Conservation (phyloP, 148 eudicot species). For the Talinum fruticosum region DNA sequence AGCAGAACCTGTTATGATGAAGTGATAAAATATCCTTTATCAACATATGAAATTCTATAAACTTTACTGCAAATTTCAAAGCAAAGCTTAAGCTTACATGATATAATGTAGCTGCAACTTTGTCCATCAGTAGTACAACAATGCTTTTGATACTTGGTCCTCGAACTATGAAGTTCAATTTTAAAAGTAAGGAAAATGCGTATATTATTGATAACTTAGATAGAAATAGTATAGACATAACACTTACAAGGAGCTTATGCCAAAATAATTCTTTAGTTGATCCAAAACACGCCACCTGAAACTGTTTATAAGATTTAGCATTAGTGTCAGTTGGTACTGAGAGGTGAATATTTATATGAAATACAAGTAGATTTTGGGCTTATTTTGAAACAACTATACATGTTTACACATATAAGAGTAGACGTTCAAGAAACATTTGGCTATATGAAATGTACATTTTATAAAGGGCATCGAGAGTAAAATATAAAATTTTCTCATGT, state of each 20-base stretch:
- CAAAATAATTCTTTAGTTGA: slow-evolving; percentile 24
- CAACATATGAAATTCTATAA: neutral
- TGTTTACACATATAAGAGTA: neutral
- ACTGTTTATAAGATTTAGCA: slow-evolving; percentile 19
- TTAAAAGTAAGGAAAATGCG: slow-evolving; percentile 7
- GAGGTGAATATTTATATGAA: too few species aligned
- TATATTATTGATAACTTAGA: neutral
- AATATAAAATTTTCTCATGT: too few species aligned
- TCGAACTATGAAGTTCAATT: slow-evolving; percentile 15
- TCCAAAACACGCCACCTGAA: slow-evolving; percentile 24
- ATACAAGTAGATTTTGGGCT: neutral
- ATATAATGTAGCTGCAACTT: slow-evolving; percentile 16
- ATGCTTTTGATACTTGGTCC: slow-evolving; percentile 18
- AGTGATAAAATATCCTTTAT: neutral
- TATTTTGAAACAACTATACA: neutral
- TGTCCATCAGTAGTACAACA: slow-evolving; percentile 21
- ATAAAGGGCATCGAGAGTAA: too few species aligned
- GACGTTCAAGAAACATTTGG: too few species aligned
- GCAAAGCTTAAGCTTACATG: slow-evolving; percentile 24
- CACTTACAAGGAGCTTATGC: slow-evolving; percentile 24
- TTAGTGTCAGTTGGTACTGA: neutral
- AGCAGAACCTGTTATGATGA: slow-evolving; percentile 11
- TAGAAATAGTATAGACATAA: neutral
- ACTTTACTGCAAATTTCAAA: neutral
- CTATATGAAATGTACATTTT: too few species aligned